Evolutionary conservation across 345 rosid species (phyloP).

Genomic region (Euphorbia tirucalli): DNA sequence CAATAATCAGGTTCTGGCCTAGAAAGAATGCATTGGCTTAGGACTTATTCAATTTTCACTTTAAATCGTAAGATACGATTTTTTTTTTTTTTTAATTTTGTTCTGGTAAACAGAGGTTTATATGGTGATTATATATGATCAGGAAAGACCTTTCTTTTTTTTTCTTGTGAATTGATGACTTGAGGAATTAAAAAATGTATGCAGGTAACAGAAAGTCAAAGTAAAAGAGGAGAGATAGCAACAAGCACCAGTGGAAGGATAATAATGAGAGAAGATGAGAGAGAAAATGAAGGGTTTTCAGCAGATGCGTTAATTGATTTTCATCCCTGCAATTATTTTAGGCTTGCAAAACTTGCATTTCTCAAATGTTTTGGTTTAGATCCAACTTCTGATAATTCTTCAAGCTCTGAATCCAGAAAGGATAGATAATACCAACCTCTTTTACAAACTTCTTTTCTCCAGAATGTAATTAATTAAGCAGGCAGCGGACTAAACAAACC

Average conservation of each 20-base stretch:
- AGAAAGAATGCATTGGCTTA: too few relatives aligned
- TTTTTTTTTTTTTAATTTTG: too few relatives aligned
- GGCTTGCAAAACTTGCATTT: constrained; percentile 43
- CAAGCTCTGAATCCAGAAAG: constrained; percentile 16
- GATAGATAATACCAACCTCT: constrained; percentile 17
- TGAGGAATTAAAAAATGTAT: too few relatives aligned
- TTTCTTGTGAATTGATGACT: too few relatives aligned
- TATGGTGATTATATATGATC: too few relatives aligned
- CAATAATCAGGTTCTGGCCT: too few relatives aligned
- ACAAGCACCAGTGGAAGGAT: constrained; percentile 23
- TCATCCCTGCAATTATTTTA: constrained; percentile 49
- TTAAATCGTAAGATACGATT: too few relatives aligned
- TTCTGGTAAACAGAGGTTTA: too few relatives aligned
- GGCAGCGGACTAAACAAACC: too few relatives aligned
- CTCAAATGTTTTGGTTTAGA: constrained; percentile 51
- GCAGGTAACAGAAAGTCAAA: constrained; percentile 33
- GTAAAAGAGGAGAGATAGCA: constrained; percentile 33
- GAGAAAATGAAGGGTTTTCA: constrained; percentile 19
- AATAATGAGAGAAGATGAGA: constrained; percentile 17
- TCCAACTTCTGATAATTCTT: constrained; percentile 12
- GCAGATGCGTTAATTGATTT: background rate
- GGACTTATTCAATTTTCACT: too few relatives aligned
- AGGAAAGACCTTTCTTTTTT: too few relatives aligned
- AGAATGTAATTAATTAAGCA: background rate
- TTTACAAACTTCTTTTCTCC: too few relatives aligned